Base-by-base conservation (phyloP, 2,329 filamentous ascomycete genomes). In the Cercospora berteroae region DNA sequence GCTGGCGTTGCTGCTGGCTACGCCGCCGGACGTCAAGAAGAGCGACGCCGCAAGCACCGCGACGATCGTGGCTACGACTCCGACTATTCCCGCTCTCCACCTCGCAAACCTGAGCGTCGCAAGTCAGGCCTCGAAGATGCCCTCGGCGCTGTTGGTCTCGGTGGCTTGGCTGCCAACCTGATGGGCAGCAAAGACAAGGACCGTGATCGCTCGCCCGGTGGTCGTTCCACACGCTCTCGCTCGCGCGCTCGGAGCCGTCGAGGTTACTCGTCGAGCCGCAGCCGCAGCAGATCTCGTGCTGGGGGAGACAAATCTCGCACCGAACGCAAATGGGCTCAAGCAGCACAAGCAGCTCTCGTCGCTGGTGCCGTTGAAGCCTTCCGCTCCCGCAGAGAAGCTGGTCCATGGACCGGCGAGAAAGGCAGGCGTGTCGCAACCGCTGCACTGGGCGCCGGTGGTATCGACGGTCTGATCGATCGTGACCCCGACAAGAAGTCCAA, bases 321-420 rank as follows among this genome's bases (percentile, higher is more conserved):
- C 57, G 89, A 93, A 72, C 78, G 79, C 68, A 84, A 84, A 71
- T 85, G 83, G 83, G 81, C 83, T 70, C 93, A 97, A 80, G 93
- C 93, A 36, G 92, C 94, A 77, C 94, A 95, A 83, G 94, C 94
- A 36, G 95, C 94, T 20, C 84, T 97, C 44, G 87, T 96, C 57
- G 94, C 94, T 31, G 94, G 93, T 74, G 94, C 94, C 48, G 91
- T 93, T 64, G 94, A 97, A 80, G 94, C 94, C 50, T 96, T 96
- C 84, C 90, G 92, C 69, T 89, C 93, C 65, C 89, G 94, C 77
- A 96, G 94, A 75, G 91, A 95, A 70, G 91, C 93, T 2, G 94
- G 94, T 64, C 87, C 90, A 52, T 97, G 94, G 93, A 90, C 89
- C 70, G 94, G 94, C 42, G 90, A 92, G 70, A 97, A 97, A 81